A percentile compares a stretch with the other conserved stretches of the same genome.
phyloP scores from a whole-genome alignment of 1,139 yeast genomes.

The Barnettozyma hawaiiensis region DNA sequence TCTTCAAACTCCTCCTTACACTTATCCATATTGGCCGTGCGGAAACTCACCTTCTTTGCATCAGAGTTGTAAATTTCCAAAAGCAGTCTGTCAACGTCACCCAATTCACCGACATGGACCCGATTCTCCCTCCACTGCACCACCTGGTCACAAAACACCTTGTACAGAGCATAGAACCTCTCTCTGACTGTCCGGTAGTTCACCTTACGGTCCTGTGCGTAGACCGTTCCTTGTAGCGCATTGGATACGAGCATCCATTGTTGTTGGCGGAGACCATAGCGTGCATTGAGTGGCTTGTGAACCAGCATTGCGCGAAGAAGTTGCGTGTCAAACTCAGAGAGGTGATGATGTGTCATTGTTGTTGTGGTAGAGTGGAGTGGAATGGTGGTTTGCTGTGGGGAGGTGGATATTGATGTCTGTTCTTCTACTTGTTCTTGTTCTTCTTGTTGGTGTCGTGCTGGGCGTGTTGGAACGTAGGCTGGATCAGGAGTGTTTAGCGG shows the following conservation, averaged over 20 bases:
- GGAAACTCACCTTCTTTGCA: slow-evolving; percentile 1
- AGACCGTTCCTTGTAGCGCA: not conserved
- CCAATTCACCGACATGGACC: not conserved
- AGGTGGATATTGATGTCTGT: not conserved
- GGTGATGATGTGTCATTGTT: not conserved
- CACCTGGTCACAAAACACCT: slow-evolving; percentile 1
- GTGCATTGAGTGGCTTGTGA: not conserved
- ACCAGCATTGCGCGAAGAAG: not conserved
- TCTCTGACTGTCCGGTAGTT: slow-evolving; percentile 3
- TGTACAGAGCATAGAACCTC: slow-evolving; percentile 6
- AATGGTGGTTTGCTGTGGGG: not conserved
- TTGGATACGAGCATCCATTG: not conserved
- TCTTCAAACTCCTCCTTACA: not conserved
- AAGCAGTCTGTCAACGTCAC: not conserved
- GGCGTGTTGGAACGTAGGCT: not conserved
- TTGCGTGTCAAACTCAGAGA: not conserved
- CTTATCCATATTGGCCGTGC: not conserved
- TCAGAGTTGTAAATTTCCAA: slow-evolving; percentile 3
- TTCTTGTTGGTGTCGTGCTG: not conserved
- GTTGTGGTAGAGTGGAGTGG: not conserved
- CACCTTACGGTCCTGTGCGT: not conserved
- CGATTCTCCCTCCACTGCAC: not conserved
- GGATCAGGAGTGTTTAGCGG: slow-evolving; percentile 12
- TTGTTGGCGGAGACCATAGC: not conserved
- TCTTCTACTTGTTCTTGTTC: not conserved